Base-by-base conservation (phyloP, 2,329 filamentous ascomycete genomes). In the Sarocladium brachiariae region DNA sequence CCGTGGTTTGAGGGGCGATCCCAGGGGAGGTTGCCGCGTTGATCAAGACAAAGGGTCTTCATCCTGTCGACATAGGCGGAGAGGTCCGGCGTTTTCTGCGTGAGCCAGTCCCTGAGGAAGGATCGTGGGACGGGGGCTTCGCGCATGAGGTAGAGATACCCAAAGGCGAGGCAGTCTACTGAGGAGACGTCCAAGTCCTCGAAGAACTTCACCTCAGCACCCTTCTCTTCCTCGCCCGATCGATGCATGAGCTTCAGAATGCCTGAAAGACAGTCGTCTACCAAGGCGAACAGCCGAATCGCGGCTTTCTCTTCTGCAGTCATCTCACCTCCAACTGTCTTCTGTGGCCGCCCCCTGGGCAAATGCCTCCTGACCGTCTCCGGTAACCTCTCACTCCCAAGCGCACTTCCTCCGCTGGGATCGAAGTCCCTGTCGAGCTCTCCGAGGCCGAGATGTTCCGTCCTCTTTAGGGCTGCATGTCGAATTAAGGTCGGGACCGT, bases 81-180 rank as follows among this genome's bases (percentile, higher is more conserved):
- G 10, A 70, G 43, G 16, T 57, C 57, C 1, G 65, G 63, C 0
- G 61, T 54, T 47, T 67, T 60, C 8, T 61, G 52, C 21, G 56
- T 50, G 2, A 77, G 61, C 60, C 71, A 75, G 49, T 73, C 68
- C 49, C 68, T 65, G 11, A 70, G 50, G 48, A 70, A 70, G 10
- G 64, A 58, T 39, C 68, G 67, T 2, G 74, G 75, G 3, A 76
- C 72, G 11, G 66, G 60, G 7, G 68, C 65, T 50, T 72, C 68
- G 19, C 86, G 71, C 72, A 93, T 86, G 47, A 96, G 69, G 2
- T 81, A 77, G 31, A 97, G 71, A 63, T 95, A 95, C 10, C 84
- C 93, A 59, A 89, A 80, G 0, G 82, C 84, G 43, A 96, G 65
- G 62, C 88, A 96, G 65, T 96, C 91, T 21, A 95, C 54, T 19